Conservation (phyloP, 2,329 filamentous ascomycete genomes). For the Ophiostoma ulmi region DNA sequence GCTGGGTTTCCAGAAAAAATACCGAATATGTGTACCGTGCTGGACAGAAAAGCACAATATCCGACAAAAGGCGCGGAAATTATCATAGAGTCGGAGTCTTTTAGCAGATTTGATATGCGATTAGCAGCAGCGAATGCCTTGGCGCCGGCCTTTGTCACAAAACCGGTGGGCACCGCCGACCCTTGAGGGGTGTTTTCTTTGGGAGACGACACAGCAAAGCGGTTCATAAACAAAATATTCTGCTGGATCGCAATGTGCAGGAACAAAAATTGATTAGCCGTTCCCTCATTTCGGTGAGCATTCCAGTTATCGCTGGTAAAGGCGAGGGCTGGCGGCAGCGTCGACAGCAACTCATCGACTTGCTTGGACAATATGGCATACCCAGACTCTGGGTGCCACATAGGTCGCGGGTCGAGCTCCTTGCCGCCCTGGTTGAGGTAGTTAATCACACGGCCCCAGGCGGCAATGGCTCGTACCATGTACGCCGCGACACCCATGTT, state of each 20-base stretch:
- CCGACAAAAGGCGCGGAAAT: conserved; percentile 89
- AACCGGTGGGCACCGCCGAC: conserved; percentile 60
- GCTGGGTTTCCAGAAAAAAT: conserved; percentile 79
- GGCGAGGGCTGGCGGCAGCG: conserved; percentile 64
- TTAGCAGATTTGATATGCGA: conserved; percentile 76
- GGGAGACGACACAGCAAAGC: conserved; percentile 72
- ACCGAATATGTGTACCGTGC: conserved; percentile 88
- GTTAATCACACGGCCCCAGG: conserved; percentile 85
- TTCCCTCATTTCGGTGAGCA: conserved; percentile 74
- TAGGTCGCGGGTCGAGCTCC: conserved; percentile 66
- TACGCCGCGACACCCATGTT: conserved; percentile 96
- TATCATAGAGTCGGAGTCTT: conserved; percentile 71
- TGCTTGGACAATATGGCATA: conserved; percentile 67
- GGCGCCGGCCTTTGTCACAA: conserved; percentile 68
- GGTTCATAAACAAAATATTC: conserved; percentile 82
- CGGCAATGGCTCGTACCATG: conserved; percentile 74
- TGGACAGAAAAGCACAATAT: conserved; percentile 89
- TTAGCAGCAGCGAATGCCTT: conserved; percentile 80
- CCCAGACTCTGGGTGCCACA: conserved; percentile 78
- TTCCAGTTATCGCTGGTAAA: conserved; percentile 80
- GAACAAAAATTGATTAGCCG: conserved; percentile 88
- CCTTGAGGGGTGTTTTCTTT: conserved; percentile 48
- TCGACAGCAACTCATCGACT: conserved; percentile 62
- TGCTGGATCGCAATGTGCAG: conserved; percentile 87
- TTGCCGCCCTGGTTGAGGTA: conserved; percentile 89